Conservation (phyloP, 192 early-diverging fungal genomes). For the Allomyces arbusculus region DNA sequence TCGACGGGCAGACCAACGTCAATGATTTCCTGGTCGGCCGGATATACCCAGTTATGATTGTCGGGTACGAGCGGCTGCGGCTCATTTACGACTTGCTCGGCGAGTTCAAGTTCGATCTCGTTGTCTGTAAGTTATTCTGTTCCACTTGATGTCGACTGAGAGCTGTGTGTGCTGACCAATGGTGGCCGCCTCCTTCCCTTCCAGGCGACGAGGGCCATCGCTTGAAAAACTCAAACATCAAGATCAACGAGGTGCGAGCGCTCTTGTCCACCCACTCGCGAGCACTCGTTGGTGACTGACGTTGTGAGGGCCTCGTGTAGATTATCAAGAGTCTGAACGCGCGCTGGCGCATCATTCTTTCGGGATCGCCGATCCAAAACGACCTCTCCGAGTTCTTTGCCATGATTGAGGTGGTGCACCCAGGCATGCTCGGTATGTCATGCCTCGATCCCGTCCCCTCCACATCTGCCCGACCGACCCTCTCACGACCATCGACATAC, state of each 20-base stretch:
- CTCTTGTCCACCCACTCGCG: conserved; percentile 5
- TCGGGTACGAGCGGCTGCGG: conserved; percentile 18
- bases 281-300: conserved; percentile 13
- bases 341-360: not conserved
- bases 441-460: not conserved
- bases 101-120: not conserved
- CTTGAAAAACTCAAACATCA: conserved; percentile 21
- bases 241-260: conserved; percentile 12
- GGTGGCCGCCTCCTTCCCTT: too few species aligned
- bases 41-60: conserved; percentile 24
- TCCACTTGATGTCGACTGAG: too few species aligned
- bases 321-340: conserved; percentile 4
- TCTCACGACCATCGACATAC: too few species aligned
- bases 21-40: conserved; percentile 18
- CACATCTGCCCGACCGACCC: not conserved
- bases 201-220: conserved; percentile 6
- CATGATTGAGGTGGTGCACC: conserved; percentile 29
- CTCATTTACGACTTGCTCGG: not conserved
- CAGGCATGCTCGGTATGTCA: conserved; percentile 17
- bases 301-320: conserved; percentile 25
- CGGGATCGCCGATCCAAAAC: conserved; percentile 10
- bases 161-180: too few species aligned
- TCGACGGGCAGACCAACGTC: conserved; percentile 18
- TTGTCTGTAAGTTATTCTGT: not conserved
- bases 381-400: conserved; percentile 21